Conservation (phyloP, 202 grass and related monocot species). For the Brachypodium distachyon region DNA sequence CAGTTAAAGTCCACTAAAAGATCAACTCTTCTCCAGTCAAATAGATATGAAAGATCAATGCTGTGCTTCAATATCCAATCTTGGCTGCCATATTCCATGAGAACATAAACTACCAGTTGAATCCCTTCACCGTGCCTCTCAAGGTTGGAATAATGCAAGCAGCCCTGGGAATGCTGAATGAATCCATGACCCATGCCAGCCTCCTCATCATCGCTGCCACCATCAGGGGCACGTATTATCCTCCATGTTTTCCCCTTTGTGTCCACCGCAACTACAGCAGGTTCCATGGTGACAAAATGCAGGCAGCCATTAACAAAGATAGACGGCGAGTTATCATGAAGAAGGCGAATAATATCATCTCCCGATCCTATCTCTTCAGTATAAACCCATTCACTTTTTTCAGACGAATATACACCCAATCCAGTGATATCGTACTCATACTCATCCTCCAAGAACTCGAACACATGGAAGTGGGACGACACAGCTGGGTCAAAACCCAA, state of each 20-base stretch:
- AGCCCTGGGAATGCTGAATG: not conserved
- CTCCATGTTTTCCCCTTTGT: not conserved
- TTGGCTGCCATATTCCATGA: not conserved
- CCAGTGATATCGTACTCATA: not conserved
- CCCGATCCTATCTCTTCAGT: not conserved
- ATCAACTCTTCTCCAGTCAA: not conserved
- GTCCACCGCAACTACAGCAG: not conserved
- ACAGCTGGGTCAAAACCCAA: slow-evolving; percentile 7
- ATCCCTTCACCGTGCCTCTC: not conserved
- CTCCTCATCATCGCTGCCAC: not conserved
- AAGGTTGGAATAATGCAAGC: not conserved
- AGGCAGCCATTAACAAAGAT: too few species aligned
- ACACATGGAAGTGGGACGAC: slow-evolving; percentile 9
- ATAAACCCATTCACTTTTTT: not conserved
- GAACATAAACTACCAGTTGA: not conserved
- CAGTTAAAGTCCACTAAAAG: not conserved
- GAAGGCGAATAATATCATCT: not conserved
- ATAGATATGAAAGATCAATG: not conserved
- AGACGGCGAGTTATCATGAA: not conserved
- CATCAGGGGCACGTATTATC: not conserved
- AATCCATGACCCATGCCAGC: not conserved
- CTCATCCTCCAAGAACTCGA: not conserved
- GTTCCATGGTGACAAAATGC: not conserved
- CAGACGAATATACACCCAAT: not conserved
- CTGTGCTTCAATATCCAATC: not conserved